phyloP scores from a whole-genome alignment of 2,329 filamentous ascomycete species.

The Sporothrix euskadiensis region DNA sequence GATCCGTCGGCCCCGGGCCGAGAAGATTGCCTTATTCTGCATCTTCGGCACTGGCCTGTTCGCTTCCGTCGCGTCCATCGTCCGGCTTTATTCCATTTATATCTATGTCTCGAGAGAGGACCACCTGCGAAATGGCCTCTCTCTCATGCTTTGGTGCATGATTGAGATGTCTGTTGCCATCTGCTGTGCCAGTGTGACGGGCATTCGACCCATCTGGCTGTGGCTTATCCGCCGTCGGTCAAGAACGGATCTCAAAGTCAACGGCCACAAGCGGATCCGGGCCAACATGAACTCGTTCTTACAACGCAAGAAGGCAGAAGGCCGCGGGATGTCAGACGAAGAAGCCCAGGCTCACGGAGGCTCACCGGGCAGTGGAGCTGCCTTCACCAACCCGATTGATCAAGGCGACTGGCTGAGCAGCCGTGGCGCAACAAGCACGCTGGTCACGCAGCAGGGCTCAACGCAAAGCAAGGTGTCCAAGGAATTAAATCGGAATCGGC shows the following conservation, averaged over 20 bases:
- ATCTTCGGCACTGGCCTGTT: slow-evolving; percentile 48
- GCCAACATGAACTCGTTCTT: neutral
- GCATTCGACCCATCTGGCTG: slow-evolving; percentile 48
- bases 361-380: neutral
- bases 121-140: slow-evolving; percentile 41
- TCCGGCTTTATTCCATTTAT: slow-evolving; percentile 45
- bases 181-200: slow-evolving; percentile 51
- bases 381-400: neutral
- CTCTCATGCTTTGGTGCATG: slow-evolving; percentile 48
- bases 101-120: slow-evolving; percentile 43
- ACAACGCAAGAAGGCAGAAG: neutral
- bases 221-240: neutral
- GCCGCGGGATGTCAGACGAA: neutral
- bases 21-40: slow-evolving; percentile 52
- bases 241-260: neutral
- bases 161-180: slow-evolving; percentile 54
- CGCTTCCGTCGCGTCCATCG: slow-evolving; percentile 42
- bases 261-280: neutral
- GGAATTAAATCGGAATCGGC: neutral
- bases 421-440: neutral
- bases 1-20: slow-evolving; percentile 49
- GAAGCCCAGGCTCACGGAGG: neutral
- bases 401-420: neutral
- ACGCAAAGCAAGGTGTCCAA: neutral
- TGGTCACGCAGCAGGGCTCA: neutral